Percentiles rank a stretch among this genome's conserved stretches.
Evolutionary conservation across 257 asterid genomes (phyloP).

Genomic region (Scutellaria barbata): DNA sequence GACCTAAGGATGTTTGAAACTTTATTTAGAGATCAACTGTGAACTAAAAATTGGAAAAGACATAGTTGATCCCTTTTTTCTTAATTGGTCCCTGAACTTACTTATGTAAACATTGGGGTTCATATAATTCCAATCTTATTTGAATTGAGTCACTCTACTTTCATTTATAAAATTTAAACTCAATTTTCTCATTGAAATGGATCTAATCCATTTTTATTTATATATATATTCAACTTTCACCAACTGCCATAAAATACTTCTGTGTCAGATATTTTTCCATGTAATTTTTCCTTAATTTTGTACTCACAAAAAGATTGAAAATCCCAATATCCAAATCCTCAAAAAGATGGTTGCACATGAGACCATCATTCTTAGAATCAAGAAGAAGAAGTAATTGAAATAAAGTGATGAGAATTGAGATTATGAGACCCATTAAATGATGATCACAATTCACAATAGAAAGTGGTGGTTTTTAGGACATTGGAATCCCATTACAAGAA

Average conservation of each 20-base stretch:
- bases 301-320: conserved; percentile 15
- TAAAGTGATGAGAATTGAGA: conserved; percentile 22
- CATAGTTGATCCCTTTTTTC: too few species aligned
- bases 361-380: conserved; percentile 42
- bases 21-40: not conserved
- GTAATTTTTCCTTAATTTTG: conserved; percentile 24
- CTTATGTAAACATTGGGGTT: too few species aligned
- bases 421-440: conserved; percentile 27
- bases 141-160: too few species aligned
- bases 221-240: not conserved
- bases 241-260: not conserved
- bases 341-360: conserved; percentile 43
- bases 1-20: not conserved
- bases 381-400: not conserved
- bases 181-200: too few species aligned
- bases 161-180: too few species aligned
- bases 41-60: too few species aligned
- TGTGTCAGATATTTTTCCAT: conserved; percentile 3
- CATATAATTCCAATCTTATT: too few species aligned
- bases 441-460: conserved; percentile 28
- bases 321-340: conserved; percentile 16
- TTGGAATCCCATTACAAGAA: conserved; percentile 39
- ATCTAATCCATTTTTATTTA: too few species aligned
- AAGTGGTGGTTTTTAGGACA: conserved; percentile 21
- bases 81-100: too few species aligned